Evolutionary conservation across 2,329 filamentous ascomycete genomes (phyloP).

Genomic region (Oidium heveae): DNA sequence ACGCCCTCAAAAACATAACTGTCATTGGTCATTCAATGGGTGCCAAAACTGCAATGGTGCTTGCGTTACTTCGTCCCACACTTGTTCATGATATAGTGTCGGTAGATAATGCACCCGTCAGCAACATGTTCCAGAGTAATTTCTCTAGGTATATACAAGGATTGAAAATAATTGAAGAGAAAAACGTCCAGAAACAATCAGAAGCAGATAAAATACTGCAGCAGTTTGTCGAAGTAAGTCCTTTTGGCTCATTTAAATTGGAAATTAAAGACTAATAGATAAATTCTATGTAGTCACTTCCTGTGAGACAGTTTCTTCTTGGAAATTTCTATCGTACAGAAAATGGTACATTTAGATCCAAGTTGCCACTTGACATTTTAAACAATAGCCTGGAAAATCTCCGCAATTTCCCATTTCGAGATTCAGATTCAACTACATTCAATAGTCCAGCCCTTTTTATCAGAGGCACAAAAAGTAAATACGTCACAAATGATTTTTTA

Average conservation of each 20-base stretch:
- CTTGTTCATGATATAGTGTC: slow-evolving; percentile 47
- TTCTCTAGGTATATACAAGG: slow-evolving; percentile 62
- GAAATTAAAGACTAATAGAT: background rate
- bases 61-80: slow-evolving; percentile 47
- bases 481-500: slow-evolving; percentile 56
- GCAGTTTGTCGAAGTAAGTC: slow-evolving; percentile 39
- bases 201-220: slow-evolving; percentile 62
- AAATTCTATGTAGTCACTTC: slow-evolving; percentile 24
- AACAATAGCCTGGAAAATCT: slow-evolving; percentile 43
- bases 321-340: slow-evolving; percentile 47
- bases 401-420: slow-evolving; percentile 62
- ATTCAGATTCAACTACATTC: slow-evolving; percentile 42
- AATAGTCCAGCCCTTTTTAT: slow-evolving; percentile 62
- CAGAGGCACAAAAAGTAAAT: slow-evolving; percentile 49
- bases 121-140: slow-evolving; percentile 45
- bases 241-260: background rate
- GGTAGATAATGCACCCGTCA: slow-evolving; percentile 80
- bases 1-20: slow-evolving; percentile 42
- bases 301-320: slow-evolving; percentile 75
- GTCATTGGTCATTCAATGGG: slow-evolving; percentile 95
- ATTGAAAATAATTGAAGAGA: slow-evolving; percentile 59
- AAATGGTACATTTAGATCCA: slow-evolving; percentile 37
- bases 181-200: slow-evolving; percentile 37
- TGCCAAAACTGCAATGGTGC: slow-evolving; percentile 74
- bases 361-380: slow-evolving; percentile 52